Percentiles rank a stretch among this genome's conserved stretches.
These are phyloP conservation scores for Heterobasidion irregulare DNA, from an alignment of 1,284 basidiomycete species.

Conservation along the genomic window DNA sequence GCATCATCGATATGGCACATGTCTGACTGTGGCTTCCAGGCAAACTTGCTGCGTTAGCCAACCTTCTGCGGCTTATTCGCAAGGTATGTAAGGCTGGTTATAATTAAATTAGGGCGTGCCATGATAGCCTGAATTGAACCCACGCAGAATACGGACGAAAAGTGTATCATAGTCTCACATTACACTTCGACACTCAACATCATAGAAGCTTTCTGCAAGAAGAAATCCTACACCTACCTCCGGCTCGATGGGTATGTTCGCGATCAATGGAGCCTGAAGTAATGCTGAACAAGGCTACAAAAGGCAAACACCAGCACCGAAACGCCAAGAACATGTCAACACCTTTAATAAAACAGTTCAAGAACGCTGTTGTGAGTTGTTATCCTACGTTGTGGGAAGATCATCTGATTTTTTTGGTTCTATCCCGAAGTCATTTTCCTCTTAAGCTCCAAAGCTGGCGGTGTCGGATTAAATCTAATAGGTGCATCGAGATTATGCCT, in stretches of 20 bases:
- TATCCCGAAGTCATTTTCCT: constrained; percentile 77
- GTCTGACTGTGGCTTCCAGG: constrained; percentile 34
- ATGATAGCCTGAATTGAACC: background rate
- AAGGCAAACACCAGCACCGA: constrained; percentile 73
- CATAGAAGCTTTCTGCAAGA: constrained; percentile 80
- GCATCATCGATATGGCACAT: background rate
- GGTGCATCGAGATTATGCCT: constrained; percentile 81
- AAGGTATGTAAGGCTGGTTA: constrained; percentile 29
- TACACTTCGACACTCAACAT: constrained; percentile 90
- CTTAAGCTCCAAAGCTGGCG: constrained; percentile 92
- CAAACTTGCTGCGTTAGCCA: constrained; percentile 74
- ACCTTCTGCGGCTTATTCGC: constrained; percentile 60
- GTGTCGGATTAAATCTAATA: constrained; percentile 90
- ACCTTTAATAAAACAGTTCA: constrained; percentile 73
- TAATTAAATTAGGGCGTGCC: background rate
- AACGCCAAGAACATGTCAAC: constrained; percentile 81
- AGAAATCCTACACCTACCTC: constrained; percentile 69
- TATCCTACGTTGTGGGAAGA: background rate
- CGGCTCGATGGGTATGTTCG: constrained; percentile 74
- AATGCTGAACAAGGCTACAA: background rate
- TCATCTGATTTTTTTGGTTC: background rate
- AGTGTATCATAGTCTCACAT: constrained; percentile 88
- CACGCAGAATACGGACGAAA: constrained; percentile 72
- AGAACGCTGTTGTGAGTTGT: constrained; percentile 51
- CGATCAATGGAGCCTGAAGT: constrained; percentile 2